phyloP scores from a whole-genome alignment of 2,329 filamentous ascomycete species.

The Diaporthe caulivora region DNA sequence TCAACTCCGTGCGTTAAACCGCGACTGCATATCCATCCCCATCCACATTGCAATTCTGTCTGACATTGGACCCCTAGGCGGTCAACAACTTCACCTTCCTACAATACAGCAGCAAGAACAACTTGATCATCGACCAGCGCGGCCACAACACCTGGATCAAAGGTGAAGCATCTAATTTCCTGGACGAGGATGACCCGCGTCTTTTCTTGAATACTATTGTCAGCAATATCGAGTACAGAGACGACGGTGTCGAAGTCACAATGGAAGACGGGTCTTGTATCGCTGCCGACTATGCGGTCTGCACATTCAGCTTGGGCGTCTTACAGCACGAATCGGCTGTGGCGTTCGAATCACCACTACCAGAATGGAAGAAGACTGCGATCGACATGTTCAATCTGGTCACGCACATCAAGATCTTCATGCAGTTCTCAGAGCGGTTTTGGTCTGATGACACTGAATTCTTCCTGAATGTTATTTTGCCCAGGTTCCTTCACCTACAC shows the following conservation, averaged over 20 bases:
- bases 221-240: not conserved
- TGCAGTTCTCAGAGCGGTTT: constrained; percentile 1
- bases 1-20: not conserved
- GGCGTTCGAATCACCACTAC: not conserved
- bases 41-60: not conserved
- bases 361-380: not conserved
- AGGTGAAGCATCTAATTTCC: not conserved
- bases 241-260: not conserved
- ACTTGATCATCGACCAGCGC: constrained; percentile 3
- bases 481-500: not conserved
- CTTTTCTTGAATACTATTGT: not conserved
- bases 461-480: not conserved
- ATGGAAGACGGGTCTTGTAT: not conserved
- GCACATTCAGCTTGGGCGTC: constrained; percentile 10
- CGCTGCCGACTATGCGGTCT: constrained; percentile 2
- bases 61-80: not conserved
- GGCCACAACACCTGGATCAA: constrained; percentile 12
- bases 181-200: not conserved
- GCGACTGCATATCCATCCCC: too few relatives aligned
- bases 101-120: constrained; percentile 6
- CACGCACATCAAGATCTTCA: constrained; percentile 12
- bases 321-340: not conserved
- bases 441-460: constrained; percentile 10
- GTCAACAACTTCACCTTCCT: constrained; percentile 5
- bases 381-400: constrained; percentile 1